Percentiles rank a stretch among this genome's conserved stretches.
phyloP scores from a whole-genome alignment of 176 grass and related monocot species.

The Dactylis glomerata region DNA sequence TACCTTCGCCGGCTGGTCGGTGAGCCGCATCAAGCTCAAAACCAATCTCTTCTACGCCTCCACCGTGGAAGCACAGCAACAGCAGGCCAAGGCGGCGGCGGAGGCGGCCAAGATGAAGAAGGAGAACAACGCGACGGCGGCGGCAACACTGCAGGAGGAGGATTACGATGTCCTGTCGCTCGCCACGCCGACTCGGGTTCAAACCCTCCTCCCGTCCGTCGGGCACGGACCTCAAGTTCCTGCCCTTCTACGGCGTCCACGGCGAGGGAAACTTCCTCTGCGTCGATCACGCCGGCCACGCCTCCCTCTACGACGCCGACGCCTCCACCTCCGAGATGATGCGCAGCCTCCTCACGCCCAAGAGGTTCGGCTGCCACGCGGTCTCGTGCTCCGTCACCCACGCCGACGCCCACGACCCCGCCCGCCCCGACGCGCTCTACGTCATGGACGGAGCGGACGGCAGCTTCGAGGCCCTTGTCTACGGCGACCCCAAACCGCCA shows the following conservation, averaged over 20 bases:
- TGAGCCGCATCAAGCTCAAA: neutral
- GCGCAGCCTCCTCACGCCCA: neutral
- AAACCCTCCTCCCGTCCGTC: neutral
- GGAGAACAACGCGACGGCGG: neutral
- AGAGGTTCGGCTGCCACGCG: neutral
- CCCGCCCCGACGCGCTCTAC: neutral
- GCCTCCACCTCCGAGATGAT: neutral
- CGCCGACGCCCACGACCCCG: too few species aligned
- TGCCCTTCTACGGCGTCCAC: neutral
- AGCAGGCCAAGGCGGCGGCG: neutral
- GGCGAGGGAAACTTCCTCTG: neutral
- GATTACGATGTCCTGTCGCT: neutral
- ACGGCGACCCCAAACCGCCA: neutral
- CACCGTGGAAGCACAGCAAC: neutral
- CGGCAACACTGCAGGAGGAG: neutral
- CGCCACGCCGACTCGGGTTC: neutral
- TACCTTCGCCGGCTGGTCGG: neutral
- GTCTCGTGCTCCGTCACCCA: neutral
- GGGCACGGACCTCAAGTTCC: neutral
- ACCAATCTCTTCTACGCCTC: neutral
- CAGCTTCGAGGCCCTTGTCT: neutral
- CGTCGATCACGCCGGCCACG: neutral
- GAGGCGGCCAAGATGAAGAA: neutral
- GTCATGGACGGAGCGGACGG: neutral
- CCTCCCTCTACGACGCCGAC: neutral